Evolutionary conservation across 2,329 filamentous ascomycete species (phyloP).

Genomic region (Aspergillus ustus): DNA sequence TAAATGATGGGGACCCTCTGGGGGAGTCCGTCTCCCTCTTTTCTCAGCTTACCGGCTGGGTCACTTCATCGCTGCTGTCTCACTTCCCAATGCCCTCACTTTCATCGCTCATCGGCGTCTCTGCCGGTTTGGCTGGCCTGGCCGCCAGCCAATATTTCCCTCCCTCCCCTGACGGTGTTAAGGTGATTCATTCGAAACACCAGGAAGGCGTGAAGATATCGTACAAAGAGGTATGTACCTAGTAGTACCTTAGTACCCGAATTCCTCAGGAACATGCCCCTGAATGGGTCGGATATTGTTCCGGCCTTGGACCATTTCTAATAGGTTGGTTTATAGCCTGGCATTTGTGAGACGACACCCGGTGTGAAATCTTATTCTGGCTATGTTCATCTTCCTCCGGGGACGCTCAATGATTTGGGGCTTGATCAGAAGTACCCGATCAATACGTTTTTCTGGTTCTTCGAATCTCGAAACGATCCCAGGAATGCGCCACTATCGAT

Average conservation of each 20-base stretch:
- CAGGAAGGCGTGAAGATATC: conserved; percentile 51
- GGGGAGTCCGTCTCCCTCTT: neutral
- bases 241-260: no score
- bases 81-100: conserved; percentile 21
- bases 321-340: conserved; percentile 35
- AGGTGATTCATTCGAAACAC: conserved; percentile 47
- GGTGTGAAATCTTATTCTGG: conserved; percentile 63
- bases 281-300: neutral
- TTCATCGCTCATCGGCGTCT: conserved; percentile 14
- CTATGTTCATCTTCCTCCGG: conserved; percentile 62
- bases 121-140: conserved; percentile 24
- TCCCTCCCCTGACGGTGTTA: conserved; percentile 46
- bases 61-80: neutral
- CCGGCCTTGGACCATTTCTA: no score
- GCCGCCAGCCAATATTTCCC: conserved; percentile 46
- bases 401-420: conserved; percentile 43
- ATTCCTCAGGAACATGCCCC: neutral
- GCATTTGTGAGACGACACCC: conserved; percentile 62
- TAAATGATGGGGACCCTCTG: neutral
- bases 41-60: neutral
- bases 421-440: conserved; percentile 59
- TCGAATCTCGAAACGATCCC: conserved; percentile 60
- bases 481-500: conserved; percentile 61
- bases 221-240: conserved; percentile 48
- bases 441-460: conserved; percentile 70